Conservation (phyloP, 345 rosid genomes). For the Salix arbutifolia region DNA sequence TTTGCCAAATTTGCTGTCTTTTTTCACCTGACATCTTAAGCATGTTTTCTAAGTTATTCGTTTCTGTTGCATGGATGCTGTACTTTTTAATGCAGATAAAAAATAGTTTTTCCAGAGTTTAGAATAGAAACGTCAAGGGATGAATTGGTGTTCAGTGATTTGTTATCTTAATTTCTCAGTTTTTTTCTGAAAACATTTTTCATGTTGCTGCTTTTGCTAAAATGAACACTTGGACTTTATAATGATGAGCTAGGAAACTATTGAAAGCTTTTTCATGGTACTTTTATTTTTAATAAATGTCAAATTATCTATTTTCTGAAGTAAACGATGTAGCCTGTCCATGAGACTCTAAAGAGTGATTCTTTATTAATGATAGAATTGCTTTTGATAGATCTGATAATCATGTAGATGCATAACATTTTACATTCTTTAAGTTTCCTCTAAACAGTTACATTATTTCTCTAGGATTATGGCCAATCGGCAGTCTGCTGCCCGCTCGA, state of each 20-base stretch:
- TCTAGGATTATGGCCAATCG: conserved; percentile 85
- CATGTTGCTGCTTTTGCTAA: not conserved
- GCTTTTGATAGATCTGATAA: not conserved
- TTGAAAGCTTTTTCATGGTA: not conserved
- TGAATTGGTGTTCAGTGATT: not conserved
- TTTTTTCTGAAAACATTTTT: too few relatives aligned
- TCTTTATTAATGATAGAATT: not conserved
- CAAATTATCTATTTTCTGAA: not conserved
- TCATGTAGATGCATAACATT: not conserved
- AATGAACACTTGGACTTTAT: not conserved
- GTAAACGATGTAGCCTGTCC: not conserved
- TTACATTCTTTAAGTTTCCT: not conserved
- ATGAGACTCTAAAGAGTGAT: not conserved
- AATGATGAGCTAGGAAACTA: not conserved
- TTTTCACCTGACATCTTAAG: not conserved
- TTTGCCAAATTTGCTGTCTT: not conserved
- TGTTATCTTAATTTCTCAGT: too few relatives aligned
- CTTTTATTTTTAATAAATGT: too few relatives aligned
- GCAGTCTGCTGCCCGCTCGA: conserved; percentile 81
- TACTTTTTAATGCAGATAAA: not conserved
- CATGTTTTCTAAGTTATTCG: not conserved
- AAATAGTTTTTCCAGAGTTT: not conserved
- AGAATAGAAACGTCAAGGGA: not conserved
- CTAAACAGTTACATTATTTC: not conserved
- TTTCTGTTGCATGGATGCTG: not conserved